Evolutionary conservation across 768 basidiomycete genomes (phyloP).

Genomic region (Termitomyces sp.): DNA sequence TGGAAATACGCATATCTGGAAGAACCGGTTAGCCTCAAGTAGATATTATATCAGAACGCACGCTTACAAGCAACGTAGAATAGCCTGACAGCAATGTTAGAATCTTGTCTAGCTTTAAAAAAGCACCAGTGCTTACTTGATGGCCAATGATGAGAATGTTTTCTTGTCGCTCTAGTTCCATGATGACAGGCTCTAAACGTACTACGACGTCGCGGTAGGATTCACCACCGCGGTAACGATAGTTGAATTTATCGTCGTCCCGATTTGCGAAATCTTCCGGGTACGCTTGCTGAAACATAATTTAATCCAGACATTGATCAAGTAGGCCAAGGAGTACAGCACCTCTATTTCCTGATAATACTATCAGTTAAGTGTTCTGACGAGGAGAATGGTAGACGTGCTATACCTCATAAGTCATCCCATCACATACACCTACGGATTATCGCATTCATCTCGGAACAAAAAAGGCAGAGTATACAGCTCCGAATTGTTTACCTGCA

Average conservation of each 20-base stretch:
- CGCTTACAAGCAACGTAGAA: constrained; percentile 72
- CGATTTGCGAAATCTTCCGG: constrained; percentile 98
- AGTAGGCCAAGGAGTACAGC: constrained; percentile 7
- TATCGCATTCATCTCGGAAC: background rate
- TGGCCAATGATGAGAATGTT: constrained; percentile 97
- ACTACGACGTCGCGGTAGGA: constrained; percentile 97
- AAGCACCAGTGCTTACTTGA: constrained; percentile 47
- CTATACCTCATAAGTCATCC: constrained; percentile 88
- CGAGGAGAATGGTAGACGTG: background rate
- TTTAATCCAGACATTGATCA: background rate
- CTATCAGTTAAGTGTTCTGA: background rate
- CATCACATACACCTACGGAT: constrained; percentile 82
- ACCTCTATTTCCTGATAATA: constrained; percentile 81
- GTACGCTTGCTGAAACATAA: constrained; percentile 66
- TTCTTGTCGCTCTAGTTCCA: constrained; percentile 98
- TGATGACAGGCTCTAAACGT: constrained; percentile 95
- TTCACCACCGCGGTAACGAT: constrained; percentile 95
- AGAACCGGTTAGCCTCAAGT: constrained; percentile 15
- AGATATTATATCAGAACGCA: constrained; percentile 1
- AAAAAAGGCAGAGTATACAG: background rate
- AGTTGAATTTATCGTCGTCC: constrained; percentile 99
- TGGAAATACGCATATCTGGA: constrained; percentile 95
- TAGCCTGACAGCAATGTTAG: constrained; percentile 44
- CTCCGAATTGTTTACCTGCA: constrained; percentile 55
- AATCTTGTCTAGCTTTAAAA: background rate